Conservation (phyloP, 805 yeast genomes). For the Pachysolen tannophilus region DNA sequence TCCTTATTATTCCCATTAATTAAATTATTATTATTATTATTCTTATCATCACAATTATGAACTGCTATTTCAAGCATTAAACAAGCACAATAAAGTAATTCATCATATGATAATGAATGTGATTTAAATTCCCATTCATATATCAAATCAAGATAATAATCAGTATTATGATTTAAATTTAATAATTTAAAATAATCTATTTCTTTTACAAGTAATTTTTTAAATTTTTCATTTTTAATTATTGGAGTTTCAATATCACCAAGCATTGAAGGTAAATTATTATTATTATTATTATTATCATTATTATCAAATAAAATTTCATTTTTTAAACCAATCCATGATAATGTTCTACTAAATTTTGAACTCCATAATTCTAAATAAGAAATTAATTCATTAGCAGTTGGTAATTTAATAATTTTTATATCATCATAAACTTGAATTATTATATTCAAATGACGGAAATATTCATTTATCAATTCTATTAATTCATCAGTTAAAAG, state of each 20-base stretch:
- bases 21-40: too few species aligned
- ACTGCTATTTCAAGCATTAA: constrained; percentile 43
- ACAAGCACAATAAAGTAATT: constrained; percentile 52
- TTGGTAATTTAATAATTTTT: not conserved
- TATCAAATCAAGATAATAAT: constrained; percentile 28
- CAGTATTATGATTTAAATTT: constrained; percentile 13
- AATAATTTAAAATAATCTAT: constrained; percentile 22
- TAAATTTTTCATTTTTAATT: constrained; percentile 12
- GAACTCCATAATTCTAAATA: constrained; percentile 13
- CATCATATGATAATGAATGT: constrained; percentile 56
- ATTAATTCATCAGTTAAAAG: not conserved
- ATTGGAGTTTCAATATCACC: constrained; percentile 5
- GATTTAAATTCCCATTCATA: constrained; percentile 69
- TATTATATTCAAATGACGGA: constrained; percentile 6
- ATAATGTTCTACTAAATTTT: constrained; percentile 27
- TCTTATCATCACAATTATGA: constrained; percentile 10
- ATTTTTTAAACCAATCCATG: constrained; percentile 33
- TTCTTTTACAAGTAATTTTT: constrained; percentile 17
- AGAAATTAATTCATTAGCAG: not conserved
- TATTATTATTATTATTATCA: constrained; percentile 11
- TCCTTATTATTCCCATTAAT: not conserved
- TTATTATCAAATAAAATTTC: too few species aligned
- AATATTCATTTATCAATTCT: constrained; percentile 1
- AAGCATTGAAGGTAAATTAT: constrained; percentile 26
- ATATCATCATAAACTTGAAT: not conserved